Percentiles rank a stretch among this genome's conserved stretches.
These are phyloP conservation scores for Cladosporium cucumerinum DNA, from an alignment of 2,329 filamentous ascomycete species.

Conservation along the genomic window DNA sequence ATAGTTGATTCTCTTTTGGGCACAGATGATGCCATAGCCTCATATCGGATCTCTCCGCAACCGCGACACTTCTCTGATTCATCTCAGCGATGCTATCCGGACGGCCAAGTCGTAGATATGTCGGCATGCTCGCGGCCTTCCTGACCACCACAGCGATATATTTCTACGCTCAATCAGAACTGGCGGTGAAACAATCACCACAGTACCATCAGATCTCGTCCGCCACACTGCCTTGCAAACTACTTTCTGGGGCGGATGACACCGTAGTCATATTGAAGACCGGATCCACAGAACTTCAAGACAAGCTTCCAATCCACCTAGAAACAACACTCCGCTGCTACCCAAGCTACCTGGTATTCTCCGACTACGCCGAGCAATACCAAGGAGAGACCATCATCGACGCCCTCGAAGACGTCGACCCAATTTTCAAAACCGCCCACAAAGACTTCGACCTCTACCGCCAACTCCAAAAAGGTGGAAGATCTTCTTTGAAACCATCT, in stretches of 20 bases:
- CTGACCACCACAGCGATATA: not conserved
- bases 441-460: constrained; percentile 31
- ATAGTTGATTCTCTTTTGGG: not conserved
- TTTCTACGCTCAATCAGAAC: not conserved
- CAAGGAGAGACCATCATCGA: constrained; percentile 35
- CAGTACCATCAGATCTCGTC: too few relatives aligned
- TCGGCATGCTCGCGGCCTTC: not conserved
- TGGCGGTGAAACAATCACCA: not conserved
- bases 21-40: not conserved
- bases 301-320: constrained; percentile 32
- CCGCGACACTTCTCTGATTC: not conserved
- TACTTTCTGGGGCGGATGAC: constrained; percentile 40
- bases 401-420: constrained; percentile 24
- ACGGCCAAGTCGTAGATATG: not conserved
- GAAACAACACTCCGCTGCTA: constrained; percentile 36
- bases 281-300: constrained; percentile 32
- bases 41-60: not conserved
- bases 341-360: constrained; percentile 37
- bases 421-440: constrained; percentile 19
- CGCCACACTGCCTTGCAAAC: not conserved
- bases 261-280: constrained; percentile 51
- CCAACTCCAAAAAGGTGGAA: constrained; percentile 23
- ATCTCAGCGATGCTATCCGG: not conserved
- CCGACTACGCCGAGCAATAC: constrained; percentile 37
- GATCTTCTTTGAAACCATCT: constrained; percentile 9